A percentile compares a stretch with the other conserved stretches of the same genome.
These are phyloP conservation scores for Corrigiola litoralis DNA, from an alignment of 179 eudicot genomes.

Conservation along the genomic window DNA sequence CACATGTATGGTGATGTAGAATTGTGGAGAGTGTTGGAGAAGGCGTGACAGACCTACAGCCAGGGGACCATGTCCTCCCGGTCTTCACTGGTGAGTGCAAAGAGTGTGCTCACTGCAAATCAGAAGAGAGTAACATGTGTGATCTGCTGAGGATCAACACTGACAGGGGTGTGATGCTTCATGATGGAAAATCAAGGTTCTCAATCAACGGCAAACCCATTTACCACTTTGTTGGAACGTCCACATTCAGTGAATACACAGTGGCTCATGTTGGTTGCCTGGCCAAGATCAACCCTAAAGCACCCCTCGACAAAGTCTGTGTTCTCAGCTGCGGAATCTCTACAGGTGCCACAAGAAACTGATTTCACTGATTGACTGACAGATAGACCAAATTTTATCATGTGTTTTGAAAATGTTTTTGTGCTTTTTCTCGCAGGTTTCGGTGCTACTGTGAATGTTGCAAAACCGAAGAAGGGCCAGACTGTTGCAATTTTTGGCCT, in stretches of 20 bases:
- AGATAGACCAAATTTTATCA: background rate
- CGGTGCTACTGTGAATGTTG: slow-evolving; percentile 53
- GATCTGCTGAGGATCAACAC: slow-evolving; percentile 41
- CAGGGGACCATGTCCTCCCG: slow-evolving; percentile 46
- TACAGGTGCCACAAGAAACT: slow-evolving; percentile 23
- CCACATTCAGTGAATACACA: slow-evolving; percentile 46
- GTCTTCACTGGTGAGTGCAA: slow-evolving; percentile 45
- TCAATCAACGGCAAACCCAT: slow-evolving; percentile 31
- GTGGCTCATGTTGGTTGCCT: slow-evolving; percentile 37
- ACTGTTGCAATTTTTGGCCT: slow-evolving; percentile 45
- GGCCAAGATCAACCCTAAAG: slow-evolving; percentile 44
- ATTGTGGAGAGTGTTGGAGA: slow-evolving; percentile 50
- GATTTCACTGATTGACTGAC: background rate
- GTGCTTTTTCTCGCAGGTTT: slow-evolving; percentile 24
- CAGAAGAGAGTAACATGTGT: slow-evolving; percentile 50
- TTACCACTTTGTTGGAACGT: slow-evolving; percentile 41
- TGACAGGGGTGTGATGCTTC: slow-evolving; percentile 39
- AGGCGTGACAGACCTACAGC: slow-evolving; percentile 37
- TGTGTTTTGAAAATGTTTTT: background rate
- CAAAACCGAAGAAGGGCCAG: slow-evolving; percentile 46
- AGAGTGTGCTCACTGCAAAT: slow-evolving; percentile 45
- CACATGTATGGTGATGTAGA: slow-evolving; percentile 10
- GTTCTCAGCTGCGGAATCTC: slow-evolving; percentile 43
- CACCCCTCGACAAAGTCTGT: slow-evolving; percentile 46
- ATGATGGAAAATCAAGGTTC: slow-evolving; percentile 37